phyloP scores from a whole-genome alignment of 2,329 filamentous ascomycete species.

The Ascocoryne sarcoides region DNA sequence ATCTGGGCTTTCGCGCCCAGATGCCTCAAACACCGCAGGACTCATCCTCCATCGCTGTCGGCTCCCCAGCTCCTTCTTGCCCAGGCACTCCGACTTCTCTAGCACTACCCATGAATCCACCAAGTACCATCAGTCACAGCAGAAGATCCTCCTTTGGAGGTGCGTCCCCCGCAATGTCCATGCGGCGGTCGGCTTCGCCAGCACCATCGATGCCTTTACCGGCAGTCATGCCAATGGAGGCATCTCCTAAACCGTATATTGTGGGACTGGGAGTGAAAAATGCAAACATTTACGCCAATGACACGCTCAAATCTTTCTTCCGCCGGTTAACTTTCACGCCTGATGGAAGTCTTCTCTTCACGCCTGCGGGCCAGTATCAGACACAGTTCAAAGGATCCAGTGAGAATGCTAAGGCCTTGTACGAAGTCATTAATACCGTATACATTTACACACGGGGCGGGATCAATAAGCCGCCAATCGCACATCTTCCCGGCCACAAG shows the following conservation, averaged over 20 bases:
- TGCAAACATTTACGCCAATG: conserved; percentile 87
- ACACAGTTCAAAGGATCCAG: conserved; percentile 56
- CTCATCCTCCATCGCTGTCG: conserved; percentile 42
- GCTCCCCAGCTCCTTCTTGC: conserved; percentile 81
- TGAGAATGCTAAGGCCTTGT: conserved; percentile 61
- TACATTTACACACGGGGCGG: conserved; percentile 96
- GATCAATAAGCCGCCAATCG: conserved; percentile 92
- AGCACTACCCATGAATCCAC: conserved; percentile 91
- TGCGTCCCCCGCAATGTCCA: conserved; percentile 50
- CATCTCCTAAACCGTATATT: conserved; percentile 65
- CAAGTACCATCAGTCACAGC: conserved; percentile 79
- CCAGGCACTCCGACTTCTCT: conserved; percentile 89
- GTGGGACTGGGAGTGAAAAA: conserved; percentile 62
- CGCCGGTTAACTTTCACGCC: conserved; percentile 87
- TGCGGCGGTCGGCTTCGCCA: conserved; percentile 81
- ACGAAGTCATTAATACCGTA: conserved; percentile 92
- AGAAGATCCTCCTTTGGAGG: conserved; percentile 87
- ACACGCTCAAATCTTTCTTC: conserved; percentile 96
- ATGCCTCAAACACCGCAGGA: conserved; percentile 43
- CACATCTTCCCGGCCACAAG: conserved; percentile 92
- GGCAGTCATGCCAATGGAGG: conserved; percentile 87
- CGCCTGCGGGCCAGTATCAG: conserved; percentile 92
- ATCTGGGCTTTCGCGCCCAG: conserved; percentile 60
- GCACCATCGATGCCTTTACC: conserved; percentile 89
- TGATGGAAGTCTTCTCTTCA: conserved; percentile 87